These are phyloP conservation scores for Metarhizium album DNA, from an alignment of 2,329 filamentous ascomycete species.

Conservation along the genomic window DNA sequence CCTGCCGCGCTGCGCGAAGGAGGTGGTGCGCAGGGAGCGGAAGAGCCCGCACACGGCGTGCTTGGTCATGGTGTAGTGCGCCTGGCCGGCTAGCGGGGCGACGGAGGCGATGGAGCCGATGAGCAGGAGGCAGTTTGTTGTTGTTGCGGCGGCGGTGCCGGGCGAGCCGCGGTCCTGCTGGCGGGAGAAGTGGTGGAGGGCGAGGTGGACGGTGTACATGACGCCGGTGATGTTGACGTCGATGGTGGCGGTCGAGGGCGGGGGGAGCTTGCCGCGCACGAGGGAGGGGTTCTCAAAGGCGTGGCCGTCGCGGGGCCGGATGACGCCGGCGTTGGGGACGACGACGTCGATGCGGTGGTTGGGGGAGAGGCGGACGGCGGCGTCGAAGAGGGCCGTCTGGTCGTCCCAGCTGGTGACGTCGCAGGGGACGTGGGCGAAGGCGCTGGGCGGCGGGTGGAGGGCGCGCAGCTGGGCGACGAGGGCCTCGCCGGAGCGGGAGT, in stretches of 20 bases:
- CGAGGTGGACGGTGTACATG: constrained; percentile 54
- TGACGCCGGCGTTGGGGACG: constrained; percentile 57
- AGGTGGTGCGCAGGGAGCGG: constrained; percentile 42
- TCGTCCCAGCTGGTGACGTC: constrained; percentile 56
- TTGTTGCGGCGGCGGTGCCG: too few relatives aligned
- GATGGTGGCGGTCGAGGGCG: constrained; percentile 41
- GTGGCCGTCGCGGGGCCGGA: constrained; percentile 18
- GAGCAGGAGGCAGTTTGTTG: constrained; percentile 50
- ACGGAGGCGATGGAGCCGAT: constrained; percentile 52
- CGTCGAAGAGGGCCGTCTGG: constrained; percentile 52
- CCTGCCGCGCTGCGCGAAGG: constrained; percentile 25
- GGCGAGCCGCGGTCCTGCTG: too few relatives aligned
- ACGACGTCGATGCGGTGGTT: constrained; percentile 49
- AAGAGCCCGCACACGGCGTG: constrained; percentile 58
- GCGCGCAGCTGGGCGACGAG: constrained; percentile 42
- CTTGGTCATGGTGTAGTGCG: constrained; percentile 51
- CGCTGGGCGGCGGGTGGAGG: constrained; percentile 22
- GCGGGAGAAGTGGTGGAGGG: constrained; percentile 34
- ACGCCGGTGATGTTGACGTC: constrained; percentile 55
- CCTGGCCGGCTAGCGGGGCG: constrained; percentile 29
- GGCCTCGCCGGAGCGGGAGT: constrained; percentile 38
- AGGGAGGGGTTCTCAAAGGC: constrained; percentile 36
- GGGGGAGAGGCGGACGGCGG: constrained; percentile 41
- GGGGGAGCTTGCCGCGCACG: constrained; percentile 28
- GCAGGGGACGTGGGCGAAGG: constrained; percentile 47